Percentiles rank a stretch among this genome's conserved stretches.
Evolutionary conservation across 2,329 filamentous ascomycete genomes (phyloP).

Genomic region (Penicillium sp.): DNA sequence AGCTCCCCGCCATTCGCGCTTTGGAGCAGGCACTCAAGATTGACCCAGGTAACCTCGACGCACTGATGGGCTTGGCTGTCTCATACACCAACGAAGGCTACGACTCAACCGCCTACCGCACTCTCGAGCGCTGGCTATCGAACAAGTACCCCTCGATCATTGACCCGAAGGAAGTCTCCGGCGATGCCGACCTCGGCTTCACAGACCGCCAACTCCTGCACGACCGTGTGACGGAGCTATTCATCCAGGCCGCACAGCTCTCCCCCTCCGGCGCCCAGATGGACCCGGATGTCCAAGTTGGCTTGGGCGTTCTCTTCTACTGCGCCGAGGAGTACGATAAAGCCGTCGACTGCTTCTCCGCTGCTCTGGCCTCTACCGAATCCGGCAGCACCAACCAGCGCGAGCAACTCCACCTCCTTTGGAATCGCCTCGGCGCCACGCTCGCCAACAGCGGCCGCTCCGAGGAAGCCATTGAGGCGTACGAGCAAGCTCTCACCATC

Average conservation of each 20-base stretch:
- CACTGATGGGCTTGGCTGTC: slow-evolving; percentile 92
- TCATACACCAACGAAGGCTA: slow-evolving; percentile 99
- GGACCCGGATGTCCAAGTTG: slow-evolving; percentile 98
- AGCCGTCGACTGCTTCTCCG: slow-evolving; percentile 96
- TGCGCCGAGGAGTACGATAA: slow-evolving; percentile 98
- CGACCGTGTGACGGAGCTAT: slow-evolving; percentile 84
- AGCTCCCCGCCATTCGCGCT: slow-evolving; percentile 90
- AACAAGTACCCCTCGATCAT: slow-evolving; percentile 87
- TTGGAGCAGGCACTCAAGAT: slow-evolving; percentile 87
- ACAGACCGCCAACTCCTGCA: slow-evolving; percentile 89
- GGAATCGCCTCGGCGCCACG: slow-evolving; percentile 95
- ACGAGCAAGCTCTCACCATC: slow-evolving; percentile 86
- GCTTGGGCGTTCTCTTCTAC: slow-evolving; percentile 95
- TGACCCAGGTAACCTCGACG: slow-evolving; percentile 82
- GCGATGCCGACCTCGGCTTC: slow-evolving; percentile 83
- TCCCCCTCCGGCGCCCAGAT: slow-evolving; percentile 91
- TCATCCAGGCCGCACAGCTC: slow-evolving; percentile 88
- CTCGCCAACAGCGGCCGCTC: slow-evolving; percentile 90
- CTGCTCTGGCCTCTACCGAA: slow-evolving; percentile 83
- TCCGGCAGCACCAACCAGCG: slow-evolving; percentile 79
- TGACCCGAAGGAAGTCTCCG: slow-evolving; percentile 69
- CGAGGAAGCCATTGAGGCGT: slow-evolving; percentile 95
- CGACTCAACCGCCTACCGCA: slow-evolving; percentile 94
- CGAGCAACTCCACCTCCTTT: slow-evolving; percentile 87
- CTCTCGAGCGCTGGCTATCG: slow-evolving; percentile 94